These are phyloP conservation scores for Biscogniauxia mediterranea DNA, from an alignment of 2,329 filamentous ascomycete genomes.

Conservation along the genomic window DNA sequence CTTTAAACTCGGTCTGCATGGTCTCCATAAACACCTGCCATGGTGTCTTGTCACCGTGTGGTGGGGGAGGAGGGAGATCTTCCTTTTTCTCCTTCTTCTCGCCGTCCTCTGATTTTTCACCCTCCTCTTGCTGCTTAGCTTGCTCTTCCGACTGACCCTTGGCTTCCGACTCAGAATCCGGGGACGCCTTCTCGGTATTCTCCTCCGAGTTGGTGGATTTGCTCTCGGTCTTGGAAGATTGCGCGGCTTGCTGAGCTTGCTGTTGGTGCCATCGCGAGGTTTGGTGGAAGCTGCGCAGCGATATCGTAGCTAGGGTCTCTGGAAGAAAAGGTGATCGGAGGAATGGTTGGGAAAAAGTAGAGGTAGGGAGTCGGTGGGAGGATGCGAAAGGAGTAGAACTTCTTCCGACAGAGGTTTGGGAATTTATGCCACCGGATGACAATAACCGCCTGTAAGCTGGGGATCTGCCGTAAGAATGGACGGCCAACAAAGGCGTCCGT, in stretches of 20 bases:
- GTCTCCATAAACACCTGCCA: constrained; percentile 99
- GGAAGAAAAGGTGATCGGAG: constrained; percentile 48
- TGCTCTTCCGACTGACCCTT: constrained; percentile 44
- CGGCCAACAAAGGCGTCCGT: constrained; percentile 40
- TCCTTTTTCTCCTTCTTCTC: constrained; percentile 62
- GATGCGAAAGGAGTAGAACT: constrained; percentile 28
- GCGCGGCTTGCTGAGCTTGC: constrained; percentile 29
- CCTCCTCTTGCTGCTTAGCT: constrained; percentile 45
- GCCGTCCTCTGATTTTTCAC: constrained; percentile 44
- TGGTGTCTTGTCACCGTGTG: constrained; percentile 95
- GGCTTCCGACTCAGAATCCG: constrained; percentile 34
- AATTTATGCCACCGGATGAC: constrained; percentile 23
- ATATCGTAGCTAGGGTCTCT: constrained; percentile 39
- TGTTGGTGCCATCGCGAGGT: constrained; percentile 34
- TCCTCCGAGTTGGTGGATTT: constrained; percentile 28
- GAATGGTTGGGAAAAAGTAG: constrained; percentile 31
- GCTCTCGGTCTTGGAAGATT: constrained; percentile 33
- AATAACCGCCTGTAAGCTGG: constrained; percentile 50
- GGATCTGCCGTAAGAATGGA: constrained; percentile 41
- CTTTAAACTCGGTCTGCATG: constrained; percentile 89
- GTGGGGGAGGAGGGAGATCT: constrained; percentile 80
- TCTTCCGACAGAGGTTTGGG: constrained; percentile 30
- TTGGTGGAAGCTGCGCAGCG: constrained; percentile 40
- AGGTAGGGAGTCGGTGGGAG: constrained; percentile 27
- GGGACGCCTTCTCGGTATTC: constrained; percentile 40